A percentile compares a stretch with the other conserved stretches of the same genome.
These are phyloP conservation scores for Tolypocladium guangdongense DNA, from an alignment of 2,329 filamentous ascomycete species.

Conservation along the genomic window DNA sequence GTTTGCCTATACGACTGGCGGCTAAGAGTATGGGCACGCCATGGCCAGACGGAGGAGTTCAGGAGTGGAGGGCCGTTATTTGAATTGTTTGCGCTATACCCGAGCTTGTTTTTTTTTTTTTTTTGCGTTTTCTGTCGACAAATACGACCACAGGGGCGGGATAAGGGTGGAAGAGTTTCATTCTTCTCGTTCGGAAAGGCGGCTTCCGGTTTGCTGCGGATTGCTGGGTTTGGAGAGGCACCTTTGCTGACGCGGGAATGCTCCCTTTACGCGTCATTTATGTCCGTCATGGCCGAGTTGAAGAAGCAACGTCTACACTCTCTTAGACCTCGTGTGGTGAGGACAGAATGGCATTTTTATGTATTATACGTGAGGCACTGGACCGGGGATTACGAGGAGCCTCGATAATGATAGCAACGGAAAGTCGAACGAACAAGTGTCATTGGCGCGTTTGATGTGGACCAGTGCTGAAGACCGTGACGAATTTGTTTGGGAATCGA, in stretches of 20 bases:
- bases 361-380: neutral
- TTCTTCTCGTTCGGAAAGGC: neutral
- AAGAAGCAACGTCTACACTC: neutral
- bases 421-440: neutral
- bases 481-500: neutral
- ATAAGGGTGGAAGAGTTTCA: neutral
- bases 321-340: neutral
- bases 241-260: neutral
- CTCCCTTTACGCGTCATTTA: conserved; percentile 1
- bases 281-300: conserved; percentile 2
- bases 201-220: neutral
- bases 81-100: conserved; percentile 7
- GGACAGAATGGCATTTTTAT: neutral
- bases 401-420: neutral
- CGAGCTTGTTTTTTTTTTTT: conserved; percentile 2
- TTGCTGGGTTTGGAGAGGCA: neutral
- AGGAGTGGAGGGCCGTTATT: conserved; percentile 2
- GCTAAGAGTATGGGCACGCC: neutral
- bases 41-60: conserved; percentile 6
- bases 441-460: neutral
- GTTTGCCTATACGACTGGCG: neutral
- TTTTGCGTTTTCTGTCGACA: neutral
- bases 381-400: neutral
- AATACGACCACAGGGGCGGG: neutral
- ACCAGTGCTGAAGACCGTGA: neutral